phyloP scores from a whole-genome alignment of 169 alveolate genomes.

The Babesia bigemina region DNA sequence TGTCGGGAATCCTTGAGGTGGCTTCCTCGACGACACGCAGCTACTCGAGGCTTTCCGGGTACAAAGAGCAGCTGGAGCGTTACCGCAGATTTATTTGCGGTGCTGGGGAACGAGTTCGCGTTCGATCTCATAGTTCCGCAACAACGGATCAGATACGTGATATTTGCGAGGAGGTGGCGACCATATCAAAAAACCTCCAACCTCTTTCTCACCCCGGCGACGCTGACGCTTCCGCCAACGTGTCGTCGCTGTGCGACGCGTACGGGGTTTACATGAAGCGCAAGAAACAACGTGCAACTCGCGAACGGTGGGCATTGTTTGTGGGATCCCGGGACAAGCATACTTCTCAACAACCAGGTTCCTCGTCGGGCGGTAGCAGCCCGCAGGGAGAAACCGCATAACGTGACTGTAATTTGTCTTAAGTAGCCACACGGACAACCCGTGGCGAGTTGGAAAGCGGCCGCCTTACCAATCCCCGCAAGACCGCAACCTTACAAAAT shows the following conservation, averaged over 20 bases:
- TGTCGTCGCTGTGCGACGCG: conserved; percentile 24
- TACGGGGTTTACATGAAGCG: conserved; percentile 47
- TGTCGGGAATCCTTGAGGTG: conserved; percentile 14
- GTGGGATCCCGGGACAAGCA: neutral
- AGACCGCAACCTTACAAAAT: no score
- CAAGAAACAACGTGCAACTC: conserved; percentile 14
- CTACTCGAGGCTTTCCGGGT: conserved; percentile 14
- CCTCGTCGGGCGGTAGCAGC: neutral
- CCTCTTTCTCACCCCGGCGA: conserved; percentile 6
- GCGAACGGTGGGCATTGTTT: conserved; percentile 22
- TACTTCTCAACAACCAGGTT: neutral
- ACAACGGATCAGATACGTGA: neutral
- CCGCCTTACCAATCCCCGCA: no score
- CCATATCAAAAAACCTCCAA: neutral
- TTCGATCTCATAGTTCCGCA: neutral
- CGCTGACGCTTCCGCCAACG: conserved; percentile 1
- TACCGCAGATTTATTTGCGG: neutral
- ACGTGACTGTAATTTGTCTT: neutral
- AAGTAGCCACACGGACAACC: no score
- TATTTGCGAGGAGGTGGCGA: conserved; percentile 17
- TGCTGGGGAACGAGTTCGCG: neutral
- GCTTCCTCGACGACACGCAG: conserved; percentile 50
- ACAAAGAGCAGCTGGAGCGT: conserved; percentile 18
- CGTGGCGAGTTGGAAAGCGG: no score
- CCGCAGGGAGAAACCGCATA: neutral